Base-by-base conservation (phyloP, 148 eudicot species). In the Dianthus caryophyllus region DNA sequence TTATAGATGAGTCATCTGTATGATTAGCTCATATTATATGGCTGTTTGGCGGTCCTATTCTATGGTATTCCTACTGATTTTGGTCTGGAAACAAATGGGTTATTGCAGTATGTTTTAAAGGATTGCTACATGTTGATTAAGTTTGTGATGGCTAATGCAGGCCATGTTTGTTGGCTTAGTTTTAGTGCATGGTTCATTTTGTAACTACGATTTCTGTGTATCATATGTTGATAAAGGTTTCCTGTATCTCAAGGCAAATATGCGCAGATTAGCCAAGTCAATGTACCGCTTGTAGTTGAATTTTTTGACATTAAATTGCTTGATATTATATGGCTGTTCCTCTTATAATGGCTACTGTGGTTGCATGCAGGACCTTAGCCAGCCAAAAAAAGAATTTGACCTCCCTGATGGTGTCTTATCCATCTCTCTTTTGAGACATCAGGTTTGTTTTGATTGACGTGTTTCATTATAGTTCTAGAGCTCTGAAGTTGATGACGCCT, bases 371-470 rank as follows among this genome's bases (percentile, higher is more conserved):
- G 97, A 86, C 74, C 88, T 91, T 71, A 81, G 80, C 67, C 96
- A 88, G 72, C 88, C 90, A 50, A 79, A 56, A 72, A 25, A 62
- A 52, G 97, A 91, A 85, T 82, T 85, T 69, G 63, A 67, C 47
- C 52, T 91, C 50, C 97, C 96, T 70, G 76, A 67, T 22, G 96
- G 92, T 68, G 73, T 88, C 57, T 78, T 91, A 72, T 64, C 96
- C 30, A 88, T 91, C 75, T 72, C 96, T 70, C 92, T 91, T 79
- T 81, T 91, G 80, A 83, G 88, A 71, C 97, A 91, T 74, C 97
- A 91, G 96, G 97, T 91, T 76, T 60, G 59, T 67, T 76, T 57
- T 22, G 15, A 20, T 47, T 29, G 18, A 54, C 38, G 55, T 70
- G n/a, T 25, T 46, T 65, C 9, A 31, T 71, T 77, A 15, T 52